Conservation (phyloP, 257 asterid genomes). For the Capsicum pubescens region DNA sequence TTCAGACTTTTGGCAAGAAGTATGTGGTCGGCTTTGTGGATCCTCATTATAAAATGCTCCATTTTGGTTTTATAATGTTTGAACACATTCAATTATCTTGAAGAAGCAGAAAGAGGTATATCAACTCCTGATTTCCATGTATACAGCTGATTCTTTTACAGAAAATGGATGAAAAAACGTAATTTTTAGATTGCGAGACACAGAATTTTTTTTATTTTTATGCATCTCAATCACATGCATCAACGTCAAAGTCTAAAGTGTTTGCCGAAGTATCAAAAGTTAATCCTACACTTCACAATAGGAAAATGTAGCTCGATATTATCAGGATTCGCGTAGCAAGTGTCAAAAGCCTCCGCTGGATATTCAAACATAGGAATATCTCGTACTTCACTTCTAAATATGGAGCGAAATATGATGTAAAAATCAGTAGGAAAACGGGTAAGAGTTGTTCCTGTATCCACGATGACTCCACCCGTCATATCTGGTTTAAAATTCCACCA, state of each 20-base stretch:
- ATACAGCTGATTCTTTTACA: too few species aligned
- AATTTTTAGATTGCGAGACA: too few species aligned
- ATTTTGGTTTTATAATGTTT: neutral
- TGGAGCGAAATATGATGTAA: neutral
- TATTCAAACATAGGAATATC: neutral
- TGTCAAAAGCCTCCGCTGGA: neutral
- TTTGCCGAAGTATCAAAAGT: conserved; percentile 16
- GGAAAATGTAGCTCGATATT: neutral
- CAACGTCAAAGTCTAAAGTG: neutral
- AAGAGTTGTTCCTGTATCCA: conserved; percentile 4
- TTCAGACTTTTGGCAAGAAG: too few species aligned
- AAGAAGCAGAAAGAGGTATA: too few species aligned
- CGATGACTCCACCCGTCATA: neutral
- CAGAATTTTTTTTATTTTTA: too few species aligned
- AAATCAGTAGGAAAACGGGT: neutral
- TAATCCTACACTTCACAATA: neutral
- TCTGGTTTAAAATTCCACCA: neutral
- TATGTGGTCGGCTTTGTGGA: neutral
- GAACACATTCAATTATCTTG: too few species aligned
- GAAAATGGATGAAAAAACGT: too few species aligned
- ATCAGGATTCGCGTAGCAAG: conserved; percentile 15
- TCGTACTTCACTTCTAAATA: neutral
- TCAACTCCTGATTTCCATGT: too few species aligned
- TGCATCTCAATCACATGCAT: neutral
- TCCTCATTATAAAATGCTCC: neutral